Evolutionary conservation across 768 basidiomycete genomes (phyloP), one percentile per base, ranked within the genome.

Genomic region (Pisolithus microcarpus): DNA sequence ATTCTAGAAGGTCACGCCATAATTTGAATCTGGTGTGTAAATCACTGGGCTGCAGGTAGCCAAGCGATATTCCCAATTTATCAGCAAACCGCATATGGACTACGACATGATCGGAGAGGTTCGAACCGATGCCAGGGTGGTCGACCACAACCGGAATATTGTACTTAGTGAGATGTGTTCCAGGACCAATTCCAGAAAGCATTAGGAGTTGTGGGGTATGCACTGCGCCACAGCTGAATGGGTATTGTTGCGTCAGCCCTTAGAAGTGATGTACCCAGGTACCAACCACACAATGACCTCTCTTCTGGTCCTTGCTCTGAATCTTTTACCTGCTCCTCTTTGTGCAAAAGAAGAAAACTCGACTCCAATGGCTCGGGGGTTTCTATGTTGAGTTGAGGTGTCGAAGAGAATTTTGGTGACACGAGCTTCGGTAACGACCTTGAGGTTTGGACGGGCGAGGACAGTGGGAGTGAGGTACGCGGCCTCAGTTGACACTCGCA

Each of bases 111-210:
- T 92, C 90, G 42, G 76, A 70, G 16, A 92, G 75, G 62, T 90
- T 75, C 7, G 76, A 70, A 13, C 91, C 91, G 19, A 93, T 88
- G 10, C 82, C 82, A 0, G 85, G 83, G 1, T 85, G 75, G 57
- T 90, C 80, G 5, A 78, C 60, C 18, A 83, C 68, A 28, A 82
- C 66, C 1, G 77, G 70, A 19, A 93, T 82, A 6, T 66, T 65
- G 50, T 81, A 68, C 34, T 70, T 62, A 9, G 69, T 56, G 36
- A 91, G 72, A 11, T 85, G 73, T 1, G 70, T 70, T 2, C 74
- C 72, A 31, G 87, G 85, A 3, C 90, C 91, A 43, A 93, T 70
- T 9, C 91, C 91, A 15, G 85, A 87, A 16, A 87, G 72, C 74
- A 85, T 75, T 15, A 87, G 72, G 48, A 87, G 76, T 71, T 85